These are phyloP conservation scores for Sanghuangporus weigelae DNA, from an alignment of 1,284 basidiomycete genomes.

Conservation along the genomic window DNA sequence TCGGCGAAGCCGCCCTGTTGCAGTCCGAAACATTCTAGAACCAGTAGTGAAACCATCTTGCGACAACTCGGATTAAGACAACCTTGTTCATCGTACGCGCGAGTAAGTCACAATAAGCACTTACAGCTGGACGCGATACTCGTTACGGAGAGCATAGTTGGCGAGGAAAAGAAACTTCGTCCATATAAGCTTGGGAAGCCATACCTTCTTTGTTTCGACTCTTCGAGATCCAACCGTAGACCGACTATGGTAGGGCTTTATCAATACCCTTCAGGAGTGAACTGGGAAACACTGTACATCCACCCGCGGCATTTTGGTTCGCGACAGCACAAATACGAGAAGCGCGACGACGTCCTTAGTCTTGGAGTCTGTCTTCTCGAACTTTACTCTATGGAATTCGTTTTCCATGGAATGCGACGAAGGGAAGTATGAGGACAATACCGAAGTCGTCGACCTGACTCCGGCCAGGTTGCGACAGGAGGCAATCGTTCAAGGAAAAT, in stretches of 20 bases:
- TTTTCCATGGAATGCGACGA: not conserved
- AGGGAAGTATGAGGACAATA: not conserved
- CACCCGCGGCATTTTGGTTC: not conserved
- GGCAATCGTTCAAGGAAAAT: not conserved
- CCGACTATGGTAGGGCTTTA: not conserved
- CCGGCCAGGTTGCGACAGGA: not conserved
- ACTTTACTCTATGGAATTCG: constrained; percentile 12
- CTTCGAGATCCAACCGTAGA: not conserved
- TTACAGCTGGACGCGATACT: not conserved
- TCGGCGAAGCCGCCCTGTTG: too few species aligned
- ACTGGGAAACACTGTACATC: constrained; percentile 1
- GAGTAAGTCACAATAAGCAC: not conserved
- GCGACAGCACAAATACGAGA: not conserved
- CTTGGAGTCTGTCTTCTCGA: constrained; percentile 14
- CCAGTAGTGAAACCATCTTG: too few species aligned
- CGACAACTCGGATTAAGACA: too few species aligned
- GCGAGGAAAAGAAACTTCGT: not conserved
- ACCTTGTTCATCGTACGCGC: too few species aligned
- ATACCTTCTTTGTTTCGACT: not conserved
- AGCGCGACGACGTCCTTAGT: constrained; percentile 15
- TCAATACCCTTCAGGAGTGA: not conserved
- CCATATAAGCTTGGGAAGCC: not conserved
- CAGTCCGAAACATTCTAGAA: too few species aligned
- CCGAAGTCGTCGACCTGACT: not conserved
- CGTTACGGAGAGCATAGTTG: not conserved